Evolutionary conservation across 2,329 filamentous ascomycete genomes (phyloP), one percentile per base, ranked within the genome.

Genomic region (Canariomyces notabilis): DNA sequence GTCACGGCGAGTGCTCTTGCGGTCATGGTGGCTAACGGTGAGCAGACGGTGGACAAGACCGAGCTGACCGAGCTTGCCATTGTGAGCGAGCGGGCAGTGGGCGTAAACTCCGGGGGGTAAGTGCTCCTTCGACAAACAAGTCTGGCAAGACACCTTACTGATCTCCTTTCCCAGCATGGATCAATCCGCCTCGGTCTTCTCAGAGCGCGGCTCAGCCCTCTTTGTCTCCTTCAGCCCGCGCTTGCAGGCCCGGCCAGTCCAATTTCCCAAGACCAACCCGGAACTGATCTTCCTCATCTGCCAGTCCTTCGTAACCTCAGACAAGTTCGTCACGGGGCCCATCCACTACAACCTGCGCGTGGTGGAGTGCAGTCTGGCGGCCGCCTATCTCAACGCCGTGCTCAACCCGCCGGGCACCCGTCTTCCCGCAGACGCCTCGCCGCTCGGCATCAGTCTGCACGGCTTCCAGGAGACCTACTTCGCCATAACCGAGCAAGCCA

Each of bases 281-380:
- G 88, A 94, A 57, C 77, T 96, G 44, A 89, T 83, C 56, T 97
- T 98, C 67, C 76, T 98, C 54, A 89, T 96, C 55, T 91, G 90
- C 6, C 93, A 98, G 65, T 94, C 87, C 49, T 95, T 95, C 64
- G 86, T 98, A 50, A 85, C 85, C 14, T 87, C 91, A 5, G 90
- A 97, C 73, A 98, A 98, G 71, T 87, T 93, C 61, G 86, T 91
- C 51, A 95, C 91, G 1, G 93, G 85, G 0, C 91, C 91, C 0
- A 83, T 94, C 53, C 89, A 91, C 74, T 98, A 97, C 74, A 98
- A 98, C 66, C 79, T 98, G 19, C 85, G 93, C 21, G 93, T 98
- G 1, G 93, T 96, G 31, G 93, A 98, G 69, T 94, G 89, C 70
- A 93, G 86, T 44, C 77, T 98, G 23, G 93, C 93, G 3, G 89